phyloP scores from a whole-genome alignment of 352 stramenopile species.

The Halophytophthora polymorphica region DNA sequence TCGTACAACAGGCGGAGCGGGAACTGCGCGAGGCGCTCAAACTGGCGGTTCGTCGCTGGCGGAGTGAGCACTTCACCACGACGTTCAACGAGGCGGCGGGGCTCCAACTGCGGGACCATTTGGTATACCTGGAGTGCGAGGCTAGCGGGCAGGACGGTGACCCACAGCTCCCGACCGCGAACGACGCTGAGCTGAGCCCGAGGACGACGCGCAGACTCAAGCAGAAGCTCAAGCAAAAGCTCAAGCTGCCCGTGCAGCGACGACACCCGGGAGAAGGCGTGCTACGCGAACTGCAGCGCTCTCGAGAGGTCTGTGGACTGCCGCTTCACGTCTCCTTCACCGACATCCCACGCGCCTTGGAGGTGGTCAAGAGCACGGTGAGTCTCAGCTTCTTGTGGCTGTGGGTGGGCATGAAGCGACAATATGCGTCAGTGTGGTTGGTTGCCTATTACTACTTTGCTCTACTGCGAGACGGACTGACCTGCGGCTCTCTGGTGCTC shows the following conservation, averaged over 20 bases:
- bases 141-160: slow-evolving; percentile 9
- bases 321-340: slow-evolving; percentile 89
- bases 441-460: too few relatives aligned
- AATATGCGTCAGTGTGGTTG: not conserved
- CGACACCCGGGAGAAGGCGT: slow-evolving; percentile 10
- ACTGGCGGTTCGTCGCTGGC: slow-evolving; percentile 85
- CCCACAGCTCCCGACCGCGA: not conserved
- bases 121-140: slow-evolving; percentile 68
- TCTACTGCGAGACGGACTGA: not conserved
- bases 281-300: slow-evolving; percentile 32
- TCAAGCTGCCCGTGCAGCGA: slow-evolving; percentile 14
- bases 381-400: slow-evolving; percentile 3
- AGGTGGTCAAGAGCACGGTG: slow-evolving; percentile 83
- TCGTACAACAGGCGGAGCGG: slow-evolving; percentile 66
- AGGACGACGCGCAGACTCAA: slow-evolving; percentile 16
- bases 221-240: slow-evolving; percentile 24
- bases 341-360: slow-evolving; percentile 74
- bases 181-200: slow-evolving; percentile 9
- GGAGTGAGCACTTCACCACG: slow-evolving; percentile 75
- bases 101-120: slow-evolving; percentile 68
- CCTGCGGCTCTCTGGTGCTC: slow-evolving; percentile 7
- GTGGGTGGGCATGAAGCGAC: slow-evolving; percentile 1
- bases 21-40: slow-evolving; percentile 85
- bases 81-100: slow-evolving; percentile 86
- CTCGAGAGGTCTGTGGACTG: slow-evolving; percentile 69